Evolutionary conservation across 23 red algal genomes (phyloP).

Genomic region (Cyanidiococcus yangmingshanensis): DNA sequence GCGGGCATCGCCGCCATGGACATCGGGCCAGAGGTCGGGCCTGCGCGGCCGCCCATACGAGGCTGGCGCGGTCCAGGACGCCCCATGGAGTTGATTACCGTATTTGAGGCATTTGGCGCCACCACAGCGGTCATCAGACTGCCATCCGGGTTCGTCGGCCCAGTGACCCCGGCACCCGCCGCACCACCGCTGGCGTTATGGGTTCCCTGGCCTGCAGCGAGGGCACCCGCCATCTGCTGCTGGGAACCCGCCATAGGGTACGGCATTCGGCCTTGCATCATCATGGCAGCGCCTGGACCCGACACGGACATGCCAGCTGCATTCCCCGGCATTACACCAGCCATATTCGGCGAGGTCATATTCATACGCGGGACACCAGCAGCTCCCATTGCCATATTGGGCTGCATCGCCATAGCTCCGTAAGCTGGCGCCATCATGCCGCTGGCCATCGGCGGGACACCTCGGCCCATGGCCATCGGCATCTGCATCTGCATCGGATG

Average conservation of each 20-base stretch:
- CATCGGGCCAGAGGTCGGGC: background rate
- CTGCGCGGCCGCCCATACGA: background rate
- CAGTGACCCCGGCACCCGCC: background rate
- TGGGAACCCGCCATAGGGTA: background rate
- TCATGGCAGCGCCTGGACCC: background rate
- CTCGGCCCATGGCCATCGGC: background rate
- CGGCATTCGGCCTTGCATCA: slow-evolving; percentile 12
- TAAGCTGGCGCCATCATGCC: background rate
- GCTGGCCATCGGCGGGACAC: slow-evolving; percentile 11
- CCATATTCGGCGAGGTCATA: slow-evolving; percentile 12
- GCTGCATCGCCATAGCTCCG: background rate
- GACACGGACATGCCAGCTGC: background rate
- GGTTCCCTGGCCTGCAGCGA: background rate
- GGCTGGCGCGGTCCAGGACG: background rate
- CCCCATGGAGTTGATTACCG: background rate
- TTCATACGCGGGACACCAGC: background rate
- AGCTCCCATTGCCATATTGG: background rate
- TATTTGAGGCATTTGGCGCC: background rate
- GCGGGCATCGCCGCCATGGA: background rate
- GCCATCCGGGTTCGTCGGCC: background rate
- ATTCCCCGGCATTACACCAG: background rate
- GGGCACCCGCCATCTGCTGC: background rate
- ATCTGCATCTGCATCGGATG: slow-evolving; percentile 25
- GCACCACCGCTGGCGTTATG: background rate
- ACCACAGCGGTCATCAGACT: background rate